Conservation (phyloP, 2,329 filamentous ascomycete genomes). For the Berkeleyomyces basicola region DNA sequence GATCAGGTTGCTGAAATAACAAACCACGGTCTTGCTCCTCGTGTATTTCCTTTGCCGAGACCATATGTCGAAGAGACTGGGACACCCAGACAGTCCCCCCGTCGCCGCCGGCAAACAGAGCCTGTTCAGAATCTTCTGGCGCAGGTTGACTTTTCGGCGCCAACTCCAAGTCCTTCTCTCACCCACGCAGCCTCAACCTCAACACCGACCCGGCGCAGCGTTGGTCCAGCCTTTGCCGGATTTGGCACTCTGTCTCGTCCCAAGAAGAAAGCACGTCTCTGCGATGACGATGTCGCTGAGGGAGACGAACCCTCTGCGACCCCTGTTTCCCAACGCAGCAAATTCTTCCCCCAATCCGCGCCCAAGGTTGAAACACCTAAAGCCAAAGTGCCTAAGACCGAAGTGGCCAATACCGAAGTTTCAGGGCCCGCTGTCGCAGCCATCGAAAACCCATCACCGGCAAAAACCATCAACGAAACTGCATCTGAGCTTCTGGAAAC, state of each 20-base stretch:
- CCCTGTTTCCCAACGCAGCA: conserved; percentile 30
- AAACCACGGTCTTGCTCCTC: conserved; percentile 32
- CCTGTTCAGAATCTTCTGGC: conserved; percentile 30
- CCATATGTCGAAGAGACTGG: conserved; percentile 33
- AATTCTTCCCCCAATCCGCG: conserved; percentile 30
- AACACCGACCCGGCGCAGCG: conserved; percentile 16
- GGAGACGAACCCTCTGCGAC: conserved; percentile 17
- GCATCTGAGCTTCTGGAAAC: conserved; percentile 31
- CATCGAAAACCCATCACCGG: not conserved
- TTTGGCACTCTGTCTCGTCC: conserved; percentile 22
- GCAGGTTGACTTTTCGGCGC: conserved; percentile 6
- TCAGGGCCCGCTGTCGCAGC: not conserved
- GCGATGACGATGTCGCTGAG: conserved; percentile 23
- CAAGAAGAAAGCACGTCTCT: conserved; percentile 40
- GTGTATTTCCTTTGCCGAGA: conserved; percentile 41
- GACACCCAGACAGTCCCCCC: conserved; percentile 16
- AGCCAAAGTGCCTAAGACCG: conserved; percentile 9
- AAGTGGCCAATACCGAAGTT: not conserved
- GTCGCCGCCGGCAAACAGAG: conserved; percentile 35
- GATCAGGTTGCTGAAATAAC: conserved; percentile 32
- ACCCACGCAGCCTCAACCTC: conserved; percentile 10
- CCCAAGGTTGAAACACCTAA: conserved; percentile 14
- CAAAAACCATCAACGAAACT: conserved; percentile 19
- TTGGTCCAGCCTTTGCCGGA: conserved; percentile 10
- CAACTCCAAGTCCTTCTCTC: conserved; percentile 10